Evolutionary conservation across 2,329 filamentous ascomycete genomes (phyloP).

Genomic region (Fusarium sp.): DNA sequence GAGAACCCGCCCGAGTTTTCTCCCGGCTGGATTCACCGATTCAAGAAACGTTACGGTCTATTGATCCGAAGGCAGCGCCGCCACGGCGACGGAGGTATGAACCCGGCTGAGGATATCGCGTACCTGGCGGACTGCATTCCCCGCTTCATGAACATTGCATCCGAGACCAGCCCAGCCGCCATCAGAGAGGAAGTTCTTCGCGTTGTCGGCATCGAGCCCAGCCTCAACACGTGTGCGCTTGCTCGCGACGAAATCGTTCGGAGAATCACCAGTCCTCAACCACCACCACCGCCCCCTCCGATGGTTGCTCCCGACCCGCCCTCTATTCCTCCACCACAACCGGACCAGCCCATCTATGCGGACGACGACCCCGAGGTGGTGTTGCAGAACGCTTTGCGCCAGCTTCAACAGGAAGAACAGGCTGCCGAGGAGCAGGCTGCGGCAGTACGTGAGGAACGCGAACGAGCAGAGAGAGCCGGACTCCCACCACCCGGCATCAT

Average conservation of each 20-base stretch:
- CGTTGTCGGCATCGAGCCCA: slow-evolving; percentile 66
- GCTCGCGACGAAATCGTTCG: slow-evolving; percentile 70
- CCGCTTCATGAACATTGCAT: slow-evolving; percentile 67
- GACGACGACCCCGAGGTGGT: slow-evolving; percentile 69
- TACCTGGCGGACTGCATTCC: slow-evolving; percentile 72
- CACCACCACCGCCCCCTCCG: slow-evolving; percentile 41
- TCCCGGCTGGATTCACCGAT: slow-evolving; percentile 73
- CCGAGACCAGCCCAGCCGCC: slow-evolving; percentile 69
- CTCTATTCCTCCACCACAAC: slow-evolving; percentile 46
- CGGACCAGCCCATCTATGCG: slow-evolving; percentile 56
- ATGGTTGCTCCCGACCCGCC: slow-evolving; percentile 43
- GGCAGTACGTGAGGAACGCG: slow-evolving; percentile 64
- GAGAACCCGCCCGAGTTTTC: slow-evolving; percentile 72
- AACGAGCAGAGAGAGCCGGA: slow-evolving; percentile 58
- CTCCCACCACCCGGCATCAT: slow-evolving; percentile 47
- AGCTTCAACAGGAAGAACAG: slow-evolving; percentile 70
- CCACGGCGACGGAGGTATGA: slow-evolving; percentile 59
- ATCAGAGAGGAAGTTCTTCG: slow-evolving; percentile 69
- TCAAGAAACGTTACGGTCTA: slow-evolving; percentile 73
- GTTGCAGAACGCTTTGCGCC: slow-evolving; percentile 69
- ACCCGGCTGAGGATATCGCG: slow-evolving; percentile 66
- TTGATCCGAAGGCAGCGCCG: slow-evolving; percentile 68
- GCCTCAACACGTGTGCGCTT: slow-evolving; percentile 65
- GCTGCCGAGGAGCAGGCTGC: slow-evolving; percentile 69
- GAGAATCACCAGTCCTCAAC: slow-evolving; percentile 43